These are phyloP conservation scores for Isabelozyma heimii DNA, from an alignment of 805 yeast species.

Conservation along the genomic window DNA sequence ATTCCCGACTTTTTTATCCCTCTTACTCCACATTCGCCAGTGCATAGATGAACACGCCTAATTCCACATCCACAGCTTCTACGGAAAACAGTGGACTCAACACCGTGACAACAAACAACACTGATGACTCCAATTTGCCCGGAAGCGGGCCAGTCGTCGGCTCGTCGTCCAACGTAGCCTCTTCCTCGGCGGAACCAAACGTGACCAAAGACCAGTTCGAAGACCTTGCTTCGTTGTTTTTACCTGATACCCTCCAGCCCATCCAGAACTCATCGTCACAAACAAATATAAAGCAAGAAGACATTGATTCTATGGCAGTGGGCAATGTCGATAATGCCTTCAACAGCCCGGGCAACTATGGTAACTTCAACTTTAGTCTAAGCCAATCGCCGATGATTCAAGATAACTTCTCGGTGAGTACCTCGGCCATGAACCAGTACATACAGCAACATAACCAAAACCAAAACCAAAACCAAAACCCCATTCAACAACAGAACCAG, in stretches of 20 bases:
- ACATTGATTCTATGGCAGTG: conserved; percentile 4
- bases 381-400: background rate
- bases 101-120: background rate
- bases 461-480: background rate
- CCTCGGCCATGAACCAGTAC: background rate
- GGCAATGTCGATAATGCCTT: background rate
- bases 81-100: background rate
- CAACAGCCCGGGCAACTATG: background rate
- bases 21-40: background rate
- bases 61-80: background rate
- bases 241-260: conserved; percentile 37
- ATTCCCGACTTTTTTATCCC: too few species aligned
- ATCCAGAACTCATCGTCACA: background rate
- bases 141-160: background rate
- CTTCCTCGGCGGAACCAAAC: conserved; percentile 1
- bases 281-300: conserved; percentile 5
- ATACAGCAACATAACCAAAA: background rate
- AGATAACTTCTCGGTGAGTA: background rate
- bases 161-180: background rate
- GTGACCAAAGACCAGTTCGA: conserved; percentile 24
- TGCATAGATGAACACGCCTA: background rate
- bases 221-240: conserved; percentile 40
- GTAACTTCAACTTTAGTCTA: background rate
- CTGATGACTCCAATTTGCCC: background rate
- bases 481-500: background rate